phyloP scores from a whole-genome alignment of 1,284 basidiomycete species.

The Exsudoporus floridanus region DNA sequence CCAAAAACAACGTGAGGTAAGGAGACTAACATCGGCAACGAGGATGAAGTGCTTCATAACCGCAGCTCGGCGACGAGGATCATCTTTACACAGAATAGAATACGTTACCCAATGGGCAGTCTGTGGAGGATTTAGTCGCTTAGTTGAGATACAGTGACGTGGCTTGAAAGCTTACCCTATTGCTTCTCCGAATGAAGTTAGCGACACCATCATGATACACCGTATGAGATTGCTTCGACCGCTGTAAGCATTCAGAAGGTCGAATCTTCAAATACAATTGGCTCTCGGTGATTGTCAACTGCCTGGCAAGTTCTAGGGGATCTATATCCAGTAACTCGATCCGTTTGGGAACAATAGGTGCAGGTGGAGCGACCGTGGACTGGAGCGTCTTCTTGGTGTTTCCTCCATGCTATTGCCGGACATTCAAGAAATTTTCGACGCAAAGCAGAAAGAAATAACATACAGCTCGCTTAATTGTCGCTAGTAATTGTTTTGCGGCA shows the following conservation, averaged over 20 bases:
- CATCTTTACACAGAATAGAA: constrained; percentile 67
- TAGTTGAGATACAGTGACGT: neutral
- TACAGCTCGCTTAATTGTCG: constrained; percentile 54
- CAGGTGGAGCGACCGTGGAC: too few species aligned
- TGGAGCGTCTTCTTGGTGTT: constrained; percentile 33
- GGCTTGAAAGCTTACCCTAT: constrained; percentile 46
- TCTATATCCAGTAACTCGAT: constrained; percentile 68
- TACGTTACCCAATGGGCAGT: constrained; percentile 78
- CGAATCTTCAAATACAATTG: too few species aligned
- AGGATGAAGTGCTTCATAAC: too few species aligned
- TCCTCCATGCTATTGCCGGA: constrained; percentile 40
- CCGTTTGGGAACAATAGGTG: constrained; percentile 60
- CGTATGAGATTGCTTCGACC: constrained; percentile 52
- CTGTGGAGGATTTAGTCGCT: constrained; percentile 31
- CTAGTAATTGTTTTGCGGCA: constrained; percentile 54
- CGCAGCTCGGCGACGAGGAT: constrained; percentile 69
- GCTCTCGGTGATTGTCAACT: too few species aligned
- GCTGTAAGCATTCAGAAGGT: constrained; percentile 69
- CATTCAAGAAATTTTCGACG: neutral
- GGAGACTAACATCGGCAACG: constrained; percentile 59
- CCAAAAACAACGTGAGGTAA: neutral
- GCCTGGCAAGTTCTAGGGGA: constrained; percentile 75
- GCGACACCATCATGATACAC: constrained; percentile 61
- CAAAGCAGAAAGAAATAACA: constrained; percentile 28
- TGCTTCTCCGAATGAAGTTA: constrained; percentile 71